These are phyloP conservation scores for Emergomyces orientalis DNA, from an alignment of 2,329 filamentous ascomycete genomes.

Conservation along the genomic window DNA sequence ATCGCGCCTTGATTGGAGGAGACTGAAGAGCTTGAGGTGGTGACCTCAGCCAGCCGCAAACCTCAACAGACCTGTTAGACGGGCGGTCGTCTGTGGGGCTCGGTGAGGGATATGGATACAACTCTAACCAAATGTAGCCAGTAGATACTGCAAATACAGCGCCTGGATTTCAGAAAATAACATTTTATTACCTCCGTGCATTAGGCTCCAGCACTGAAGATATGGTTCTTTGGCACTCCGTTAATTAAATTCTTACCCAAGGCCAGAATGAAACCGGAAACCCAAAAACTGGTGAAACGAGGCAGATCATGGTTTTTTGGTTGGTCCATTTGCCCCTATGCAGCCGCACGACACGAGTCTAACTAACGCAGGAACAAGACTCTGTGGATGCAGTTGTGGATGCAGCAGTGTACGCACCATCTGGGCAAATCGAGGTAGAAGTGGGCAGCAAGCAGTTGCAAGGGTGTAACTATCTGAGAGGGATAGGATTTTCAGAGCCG, in stretches of 20 bases:
- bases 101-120: not conserved
- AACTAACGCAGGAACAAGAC: slow-evolving; percentile 3
- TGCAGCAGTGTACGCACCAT: not conserved
- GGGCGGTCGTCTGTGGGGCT: not conserved
- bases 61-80: not conserved
- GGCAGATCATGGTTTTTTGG: not conserved
- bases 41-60: slow-evolving; percentile 1
- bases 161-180: not conserved
- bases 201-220: not conserved
- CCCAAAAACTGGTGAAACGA: not conserved
- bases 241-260: not conserved
- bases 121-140: not conserved
- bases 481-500: not conserved
- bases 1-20: not conserved
- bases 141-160: not conserved
- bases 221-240: not conserved
- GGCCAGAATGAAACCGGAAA: not conserved
- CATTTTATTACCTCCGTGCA: not conserved
- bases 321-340: not conserved
- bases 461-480: not conserved
- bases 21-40: not conserved
- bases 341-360: not conserved
- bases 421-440: not conserved
- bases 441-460: not conserved
- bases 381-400: too few relatives aligned